phyloP scores from a whole-genome alignment of 768 basidiomycete genomes.

The Mycena epipterygia region DNA sequence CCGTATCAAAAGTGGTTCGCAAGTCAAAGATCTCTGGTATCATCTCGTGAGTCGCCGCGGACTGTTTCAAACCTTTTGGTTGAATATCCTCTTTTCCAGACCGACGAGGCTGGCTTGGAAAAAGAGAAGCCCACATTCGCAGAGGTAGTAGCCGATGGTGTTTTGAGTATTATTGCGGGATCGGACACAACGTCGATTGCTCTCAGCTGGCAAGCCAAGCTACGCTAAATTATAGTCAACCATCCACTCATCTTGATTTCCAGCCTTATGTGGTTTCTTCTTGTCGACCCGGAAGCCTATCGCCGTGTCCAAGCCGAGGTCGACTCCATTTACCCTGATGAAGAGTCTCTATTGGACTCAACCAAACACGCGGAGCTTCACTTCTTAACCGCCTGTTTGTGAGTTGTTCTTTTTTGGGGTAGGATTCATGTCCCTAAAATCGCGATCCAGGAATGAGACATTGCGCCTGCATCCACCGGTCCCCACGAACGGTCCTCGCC shows the following conservation, averaged over 20 bases:
- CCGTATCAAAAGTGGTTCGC: conserved; percentile 38
- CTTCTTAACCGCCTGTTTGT: conserved; percentile 50
- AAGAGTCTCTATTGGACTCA: conserved; percentile 40
- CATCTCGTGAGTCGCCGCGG: conserved; percentile 47
- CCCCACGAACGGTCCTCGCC: conserved; percentile 55
- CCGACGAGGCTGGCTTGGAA: conserved; percentile 55
- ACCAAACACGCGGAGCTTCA: conserved; percentile 42
- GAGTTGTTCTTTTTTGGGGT: conserved; percentile 11
- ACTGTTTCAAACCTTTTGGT: not conserved
- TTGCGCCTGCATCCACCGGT: conserved; percentile 66
- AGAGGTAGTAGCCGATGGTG: conserved; percentile 55
- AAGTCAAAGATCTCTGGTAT: conserved; percentile 59
- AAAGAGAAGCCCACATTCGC: conserved; percentile 46
- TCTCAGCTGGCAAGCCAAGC: conserved; percentile 35
- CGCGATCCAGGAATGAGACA: conserved; percentile 58
- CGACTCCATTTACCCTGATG: conserved; percentile 44
- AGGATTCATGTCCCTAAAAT: not conserved
- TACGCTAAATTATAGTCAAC: not conserved
- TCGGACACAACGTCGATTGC: conserved; percentile 57
- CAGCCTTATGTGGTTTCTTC: conserved; percentile 50
- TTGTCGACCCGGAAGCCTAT: conserved; percentile 49
- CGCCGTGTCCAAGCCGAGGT: conserved; percentile 51
- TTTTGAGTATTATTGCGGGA: conserved; percentile 50
- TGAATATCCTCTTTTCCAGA: conserved; percentile 38
- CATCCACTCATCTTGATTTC: not conserved